Percentiles rank a stretch among this genome's conserved stretches.
Evolutionary conservation across 2,329 filamentous ascomycete genomes (phyloP).

Genomic region (Alternaria incomplexa): DNA sequence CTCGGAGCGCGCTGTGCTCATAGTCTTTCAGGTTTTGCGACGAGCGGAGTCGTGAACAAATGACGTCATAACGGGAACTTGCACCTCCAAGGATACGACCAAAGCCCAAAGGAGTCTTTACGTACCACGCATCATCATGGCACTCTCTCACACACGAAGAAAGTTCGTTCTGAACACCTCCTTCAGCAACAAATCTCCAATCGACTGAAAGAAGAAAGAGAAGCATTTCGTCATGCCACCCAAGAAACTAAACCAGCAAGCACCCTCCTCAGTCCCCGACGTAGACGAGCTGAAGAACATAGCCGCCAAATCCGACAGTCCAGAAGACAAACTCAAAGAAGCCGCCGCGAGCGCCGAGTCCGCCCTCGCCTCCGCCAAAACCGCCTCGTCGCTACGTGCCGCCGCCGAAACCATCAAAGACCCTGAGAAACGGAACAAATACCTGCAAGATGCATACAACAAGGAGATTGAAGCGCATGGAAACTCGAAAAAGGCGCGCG

Average conservation of each 20-base stretch:
- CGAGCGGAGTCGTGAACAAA: conserved; percentile 15
- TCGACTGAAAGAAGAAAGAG: neutral
- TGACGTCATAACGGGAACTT: conserved; percentile 26
- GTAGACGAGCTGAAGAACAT: conserved; percentile 27
- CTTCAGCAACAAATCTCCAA: neutral
- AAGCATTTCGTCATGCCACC: conserved; percentile 13
- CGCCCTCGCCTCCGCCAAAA: conserved; percentile 34
- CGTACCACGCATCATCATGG: neutral
- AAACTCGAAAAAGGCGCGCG: conserved; percentile 42
- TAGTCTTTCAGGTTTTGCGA: conserved; percentile 23
- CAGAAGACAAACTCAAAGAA: conserved; percentile 37
- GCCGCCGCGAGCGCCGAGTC: conserved; percentile 39
- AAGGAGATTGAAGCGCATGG: conserved; percentile 45
- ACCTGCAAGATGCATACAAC: conserved; percentile 43
- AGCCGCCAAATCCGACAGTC: conserved; percentile 21
- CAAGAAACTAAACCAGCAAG: conserved; percentile 18
- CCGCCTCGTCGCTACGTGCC: conserved; percentile 34
- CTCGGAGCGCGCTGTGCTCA: conserved; percentile 8
- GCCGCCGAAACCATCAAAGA: conserved; percentile 37
- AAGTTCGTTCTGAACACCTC: neutral
- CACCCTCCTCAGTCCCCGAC: conserved; percentile 5
- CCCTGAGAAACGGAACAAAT: conserved; percentile 42
- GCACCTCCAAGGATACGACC: neutral
- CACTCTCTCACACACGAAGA: neutral
- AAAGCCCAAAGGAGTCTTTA: neutral